Evolutionary conservation across 225 moss, liverwort and hornwort species (phyloP).

Genomic region (Pseudisothecium myosuroides): DNA sequence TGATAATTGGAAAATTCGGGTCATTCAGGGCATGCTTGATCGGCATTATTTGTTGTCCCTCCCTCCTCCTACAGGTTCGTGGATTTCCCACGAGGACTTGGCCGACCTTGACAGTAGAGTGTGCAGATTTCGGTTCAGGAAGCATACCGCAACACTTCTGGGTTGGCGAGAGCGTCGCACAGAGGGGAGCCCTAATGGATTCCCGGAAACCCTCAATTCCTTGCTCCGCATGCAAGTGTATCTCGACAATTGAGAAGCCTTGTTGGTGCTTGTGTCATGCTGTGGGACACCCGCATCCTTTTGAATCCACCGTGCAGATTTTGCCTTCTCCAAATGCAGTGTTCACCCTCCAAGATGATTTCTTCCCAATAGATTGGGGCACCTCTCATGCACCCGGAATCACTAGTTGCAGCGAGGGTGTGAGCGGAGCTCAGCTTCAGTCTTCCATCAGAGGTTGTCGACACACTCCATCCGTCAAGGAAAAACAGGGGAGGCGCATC

Average conservation of each 20-base stretch:
- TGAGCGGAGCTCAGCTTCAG: too few species aligned
- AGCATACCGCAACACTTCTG: not conserved
- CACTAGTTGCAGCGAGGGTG: too few species aligned
- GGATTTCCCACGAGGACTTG: too few species aligned
- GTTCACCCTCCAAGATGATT: not conserved
- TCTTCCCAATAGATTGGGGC: too few species aligned
- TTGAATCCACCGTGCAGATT: rapidly evolving
- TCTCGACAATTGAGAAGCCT: not conserved
- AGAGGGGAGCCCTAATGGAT: not conserved
- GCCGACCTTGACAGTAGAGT: not conserved
- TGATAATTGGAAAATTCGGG: rapidly evolving
- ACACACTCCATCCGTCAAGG: too few species aligned
- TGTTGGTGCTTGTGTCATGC: not conserved
- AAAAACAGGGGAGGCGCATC: too few species aligned
- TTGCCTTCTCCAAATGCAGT: too few species aligned
- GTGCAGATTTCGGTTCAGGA: not conserved
- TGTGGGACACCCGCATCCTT: not conserved
- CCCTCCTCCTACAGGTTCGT: rapidly evolving
- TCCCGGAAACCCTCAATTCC: not conserved
- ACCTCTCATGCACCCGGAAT: too few species aligned
- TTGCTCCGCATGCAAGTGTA: not conserved
- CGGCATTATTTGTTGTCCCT: not conserved
- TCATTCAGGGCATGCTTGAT: not conserved
- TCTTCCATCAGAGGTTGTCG: rapidly evolving
- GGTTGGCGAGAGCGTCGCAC: not conserved